Evolutionary conservation across 306 rosid species (phyloP).

Genomic region (Macrotyloma uniflorum): DNA sequence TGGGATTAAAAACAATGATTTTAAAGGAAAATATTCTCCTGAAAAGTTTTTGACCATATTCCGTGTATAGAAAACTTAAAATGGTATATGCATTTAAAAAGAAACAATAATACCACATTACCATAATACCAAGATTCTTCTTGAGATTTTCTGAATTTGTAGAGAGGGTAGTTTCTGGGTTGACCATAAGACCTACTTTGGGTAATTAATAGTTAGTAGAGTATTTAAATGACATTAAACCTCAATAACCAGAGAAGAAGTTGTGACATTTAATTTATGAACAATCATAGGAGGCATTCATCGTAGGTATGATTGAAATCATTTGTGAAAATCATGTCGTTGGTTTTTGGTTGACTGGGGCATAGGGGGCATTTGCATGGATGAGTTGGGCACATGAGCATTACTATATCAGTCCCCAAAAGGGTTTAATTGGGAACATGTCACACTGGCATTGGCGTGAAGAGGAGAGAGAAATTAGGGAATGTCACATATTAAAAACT

Average conservation of each 20-base stretch:
- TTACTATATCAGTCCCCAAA: slow-evolving; percentile 37
- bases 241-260: background rate
- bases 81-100: slow-evolving; percentile 40
- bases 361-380: slow-evolving; percentile 18
- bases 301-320: slow-evolving; percentile 42
- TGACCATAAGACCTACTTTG: slow-evolving; percentile 3
- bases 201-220: slow-evolving; percentile 3
- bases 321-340: slow-evolving; percentile 33
- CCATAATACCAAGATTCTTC: slow-evolving; percentile 33
- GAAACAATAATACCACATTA: background rate
- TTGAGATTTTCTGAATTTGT: background rate
- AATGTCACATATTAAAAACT: slow-evolving; percentile 17
- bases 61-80: slow-evolving; percentile 1
- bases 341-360: slow-evolving; percentile 33
- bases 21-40: slow-evolving; percentile 2
- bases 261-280: background rate
- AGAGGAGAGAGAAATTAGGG: slow-evolving; percentile 29
- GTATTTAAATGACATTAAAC: slow-evolving; percentile 20
- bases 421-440: slow-evolving; percentile 42
- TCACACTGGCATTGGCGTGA: slow-evolving; percentile 38
- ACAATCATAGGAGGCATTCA: slow-evolving; percentile 18
- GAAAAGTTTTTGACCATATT: slow-evolving; percentile 8
- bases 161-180: slow-evolving; percentile 17
- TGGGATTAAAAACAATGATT: background rate
- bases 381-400: slow-evolving; percentile 38